A percentile compares a stretch with the other conserved stretches of the same genome.
phyloP scores from a whole-genome alignment of 2,329 filamentous ascomycete species.

The Neopestalotiopsis sp. region DNA sequence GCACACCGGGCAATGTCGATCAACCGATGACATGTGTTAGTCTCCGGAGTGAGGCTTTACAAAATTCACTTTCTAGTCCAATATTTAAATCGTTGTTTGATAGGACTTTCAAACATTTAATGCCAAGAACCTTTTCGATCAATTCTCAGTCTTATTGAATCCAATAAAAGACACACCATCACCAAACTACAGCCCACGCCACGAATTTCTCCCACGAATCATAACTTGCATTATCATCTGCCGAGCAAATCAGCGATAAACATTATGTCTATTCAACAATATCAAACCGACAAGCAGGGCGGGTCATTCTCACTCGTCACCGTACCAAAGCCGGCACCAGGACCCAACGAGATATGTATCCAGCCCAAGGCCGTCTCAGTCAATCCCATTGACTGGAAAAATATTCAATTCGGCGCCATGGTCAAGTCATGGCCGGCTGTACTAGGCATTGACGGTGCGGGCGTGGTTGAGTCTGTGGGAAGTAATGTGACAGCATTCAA shows the following conservation, averaged over 20 bases:
- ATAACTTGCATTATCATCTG: background rate
- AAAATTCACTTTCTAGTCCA: background rate
- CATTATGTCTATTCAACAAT: constrained; percentile 25
- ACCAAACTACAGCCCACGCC: too few species aligned
- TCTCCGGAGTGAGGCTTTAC: background rate
- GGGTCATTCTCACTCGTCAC: constrained; percentile 25
- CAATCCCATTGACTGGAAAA: constrained; percentile 42
- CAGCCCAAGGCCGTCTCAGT: constrained; percentile 38
- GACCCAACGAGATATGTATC: constrained; percentile 36
- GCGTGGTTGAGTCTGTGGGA: constrained; percentile 40
- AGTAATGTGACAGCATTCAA: constrained; percentile 31
- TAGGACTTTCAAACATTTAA: too few species aligned
- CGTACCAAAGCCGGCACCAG: constrained; percentile 27
- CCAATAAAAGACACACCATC: background rate
- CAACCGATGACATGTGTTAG: background rate
- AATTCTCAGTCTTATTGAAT: background rate
- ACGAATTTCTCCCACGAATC: too few species aligned
- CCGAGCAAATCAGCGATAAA: background rate
- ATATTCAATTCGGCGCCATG: constrained; percentile 33
- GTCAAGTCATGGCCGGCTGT: constrained; percentile 38
- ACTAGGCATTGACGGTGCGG: constrained; percentile 41
- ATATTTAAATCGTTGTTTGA: background rate
- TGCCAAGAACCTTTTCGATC: background rate
- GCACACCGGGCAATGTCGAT: background rate
- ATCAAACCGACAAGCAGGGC: constrained; percentile 22